Evolutionary conservation across 1,284 basidiomycete genomes (phyloP).

Genomic region (Sphaerobolus stellatus): DNA sequence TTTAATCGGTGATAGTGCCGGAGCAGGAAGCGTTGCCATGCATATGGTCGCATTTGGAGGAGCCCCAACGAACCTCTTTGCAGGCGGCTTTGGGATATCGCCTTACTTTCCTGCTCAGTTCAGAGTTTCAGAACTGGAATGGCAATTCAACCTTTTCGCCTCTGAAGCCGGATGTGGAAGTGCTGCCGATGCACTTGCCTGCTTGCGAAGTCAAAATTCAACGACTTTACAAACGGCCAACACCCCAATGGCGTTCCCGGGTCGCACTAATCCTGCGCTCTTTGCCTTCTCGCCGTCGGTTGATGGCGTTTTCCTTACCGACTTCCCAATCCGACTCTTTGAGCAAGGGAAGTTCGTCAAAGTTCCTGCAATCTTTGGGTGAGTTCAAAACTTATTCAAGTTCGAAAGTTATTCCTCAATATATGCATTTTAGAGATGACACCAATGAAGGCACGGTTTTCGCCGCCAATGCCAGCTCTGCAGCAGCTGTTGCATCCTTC

Average conservation of each 20-base stretch:
- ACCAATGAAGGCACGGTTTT: conserved; percentile 22
- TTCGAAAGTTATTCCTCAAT: not conserved
- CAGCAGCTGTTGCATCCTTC: conserved; percentile 18
- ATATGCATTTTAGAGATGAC: conserved; percentile 15
- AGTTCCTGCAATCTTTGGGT: conserved; percentile 20
- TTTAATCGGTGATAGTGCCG: conserved; percentile 12
- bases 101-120: conserved; percentile 20
- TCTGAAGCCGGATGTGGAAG: conserved; percentile 17
- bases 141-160: conserved; percentile 19
- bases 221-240: conserved; percentile 17
- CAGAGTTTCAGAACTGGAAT: conserved; percentile 18
- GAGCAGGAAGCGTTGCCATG: conserved; percentile 12
- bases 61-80: conserved; percentile 17
- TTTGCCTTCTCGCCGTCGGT: conserved; percentile 16
- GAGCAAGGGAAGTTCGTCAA: conserved; percentile 17
- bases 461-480: conserved; percentile 14
- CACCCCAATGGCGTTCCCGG: conserved; percentile 16
- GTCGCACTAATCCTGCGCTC: conserved; percentile 12
- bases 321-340: conserved; percentile 15
- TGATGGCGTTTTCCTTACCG: conserved; percentile 16
- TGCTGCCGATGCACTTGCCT: conserved; percentile 15
- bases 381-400: not conserved
- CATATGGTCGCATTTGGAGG: conserved; percentile 9
- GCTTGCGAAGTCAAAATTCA: conserved; percentile 14
- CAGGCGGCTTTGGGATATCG: conserved; percentile 19